phyloP scores from a whole-genome alignment of 2,329 filamentous ascomycete species.

The Xylariales sp. region DNA sequence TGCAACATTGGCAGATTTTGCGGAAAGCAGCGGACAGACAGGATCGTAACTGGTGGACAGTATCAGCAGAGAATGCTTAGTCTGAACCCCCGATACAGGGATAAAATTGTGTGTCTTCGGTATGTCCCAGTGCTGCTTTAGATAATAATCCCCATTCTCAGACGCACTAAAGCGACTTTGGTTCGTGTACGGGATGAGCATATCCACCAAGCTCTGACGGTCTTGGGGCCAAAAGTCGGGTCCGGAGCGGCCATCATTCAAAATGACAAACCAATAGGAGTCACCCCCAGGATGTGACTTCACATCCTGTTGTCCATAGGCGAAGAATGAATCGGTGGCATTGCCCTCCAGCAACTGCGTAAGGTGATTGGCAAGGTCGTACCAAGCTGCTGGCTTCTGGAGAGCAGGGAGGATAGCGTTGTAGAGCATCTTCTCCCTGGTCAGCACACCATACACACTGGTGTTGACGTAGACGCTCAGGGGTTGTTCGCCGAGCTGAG shows the following conservation, averaged over 20 bases:
- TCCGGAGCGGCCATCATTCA: conserved; percentile 27
- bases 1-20: conserved; percentile 25
- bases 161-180: conserved; percentile 22
- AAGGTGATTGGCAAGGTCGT: conserved; percentile 27
- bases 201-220: conserved; percentile 26
- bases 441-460: conserved; percentile 31
- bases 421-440: conserved; percentile 28
- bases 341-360: conserved; percentile 32
- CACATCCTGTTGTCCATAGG: conserved; percentile 21
- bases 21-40: conserved; percentile 44
- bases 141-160: conserved; percentile 20
- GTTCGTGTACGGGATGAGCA: conserved; percentile 27
- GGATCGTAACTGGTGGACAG: conserved; percentile 54
- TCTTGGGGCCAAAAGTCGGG: conserved; percentile 28
- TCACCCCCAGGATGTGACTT: conserved; percentile 18
- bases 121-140: conserved; percentile 24
- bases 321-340: conserved; percentile 30
- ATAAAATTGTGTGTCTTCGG: conserved; percentile 23
- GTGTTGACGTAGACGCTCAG: conserved; percentile 37
- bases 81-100: conserved; percentile 27
- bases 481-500: conserved; percentile 31
- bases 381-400: conserved; percentile 33
- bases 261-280: conserved; percentile 19
- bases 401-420: conserved; percentile 33
- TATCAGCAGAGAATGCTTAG: conserved; percentile 47